Evolutionary conservation across 148 eudicot genomes (phyloP), one percentile per base, ranked within the genome.

Genomic region (Dysphania ambrosioides): DNA sequence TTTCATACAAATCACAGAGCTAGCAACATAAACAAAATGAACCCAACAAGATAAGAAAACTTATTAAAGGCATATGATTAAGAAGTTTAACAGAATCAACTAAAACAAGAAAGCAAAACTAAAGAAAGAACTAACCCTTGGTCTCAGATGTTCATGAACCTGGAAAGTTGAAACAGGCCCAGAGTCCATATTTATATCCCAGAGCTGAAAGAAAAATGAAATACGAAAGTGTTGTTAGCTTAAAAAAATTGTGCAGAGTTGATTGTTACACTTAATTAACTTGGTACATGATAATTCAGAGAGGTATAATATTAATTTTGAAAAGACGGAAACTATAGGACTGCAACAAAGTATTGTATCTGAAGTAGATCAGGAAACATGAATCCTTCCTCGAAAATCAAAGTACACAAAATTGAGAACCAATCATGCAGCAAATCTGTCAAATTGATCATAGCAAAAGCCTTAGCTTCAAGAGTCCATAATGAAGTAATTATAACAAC

Each of bases 131-230:
- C 67, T 80, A 78, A 94, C 98, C 98, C 87, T 91, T 36, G 98
- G 97, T 85, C 97, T 87, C 79, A 94, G 78, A 80, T 94, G 71
- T 72, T 94, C 98, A 44, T 94, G 98, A 77, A 94, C 98, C 81
- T 91, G 98, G 76, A 84, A 94, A 72, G 96, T 88, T 73, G 98
- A 68, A 74, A 94, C 92, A 68, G 98, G 97, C 56, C 98, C 98
- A 32, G 98, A 91, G 83, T 94, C 98, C 98, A 94, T 94, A 78
- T 94, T 91, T 73, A 94, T 90, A 77, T 94, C 97, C 98, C 98
- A 94, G 71, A 94, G 84, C 98, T 94, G 88, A 80, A 87, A 62
- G 66, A n/a, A n/a, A 13, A 24, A 38, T 0, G 0, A 64, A 13
- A 6, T 58, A 26, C 40, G n/a, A 62, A 55, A 68, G 44, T 62